phyloP scores from a whole-genome alignment of 164 flowering plant species.

The Magnolia kwangsiensis region DNA sequence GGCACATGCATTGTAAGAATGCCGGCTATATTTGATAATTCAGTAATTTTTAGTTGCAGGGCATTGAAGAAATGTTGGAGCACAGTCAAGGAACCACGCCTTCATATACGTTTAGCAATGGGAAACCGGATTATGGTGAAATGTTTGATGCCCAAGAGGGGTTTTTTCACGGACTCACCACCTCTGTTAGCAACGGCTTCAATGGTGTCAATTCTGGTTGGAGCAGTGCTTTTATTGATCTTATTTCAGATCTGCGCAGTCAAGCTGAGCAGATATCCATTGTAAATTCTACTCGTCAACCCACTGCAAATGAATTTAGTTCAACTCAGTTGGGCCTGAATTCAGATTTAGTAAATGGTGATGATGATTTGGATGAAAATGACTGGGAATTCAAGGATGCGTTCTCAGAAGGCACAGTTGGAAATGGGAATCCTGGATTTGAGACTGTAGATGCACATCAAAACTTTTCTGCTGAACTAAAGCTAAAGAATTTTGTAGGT shows the following conservation, averaged over 20 bases:
- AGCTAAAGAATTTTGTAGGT: slow-evolving; percentile 33
- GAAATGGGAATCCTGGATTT: slow-evolving; percentile 20
- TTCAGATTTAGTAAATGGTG: slow-evolving; percentile 22
- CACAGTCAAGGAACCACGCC: slow-evolving; percentile 35
- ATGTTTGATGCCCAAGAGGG: slow-evolving; percentile 21
- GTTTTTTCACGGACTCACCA: slow-evolving; percentile 19
- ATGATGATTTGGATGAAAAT: slow-evolving; percentile 43
- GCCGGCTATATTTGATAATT: neutral
- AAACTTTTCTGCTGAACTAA: slow-evolving; percentile 16
- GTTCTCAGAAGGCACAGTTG: slow-evolving; percentile 16
- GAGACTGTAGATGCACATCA: slow-evolving; percentile 14
- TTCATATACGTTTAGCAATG: slow-evolving; percentile 44
- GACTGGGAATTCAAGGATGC: slow-evolving; percentile 75
- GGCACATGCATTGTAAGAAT: neutral
- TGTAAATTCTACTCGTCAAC: slow-evolving; percentile 12
- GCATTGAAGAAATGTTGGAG: neutral
- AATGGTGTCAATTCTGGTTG: slow-evolving; percentile 19
- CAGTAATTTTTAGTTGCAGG: slow-evolving; percentile 3
- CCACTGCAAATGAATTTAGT: slow-evolving; percentile 24
- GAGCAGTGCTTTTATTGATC: slow-evolving; percentile 32
- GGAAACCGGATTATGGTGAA: slow-evolving; percentile 32
- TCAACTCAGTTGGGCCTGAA: slow-evolving; percentile 7
- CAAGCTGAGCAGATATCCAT: slow-evolving; percentile 27
- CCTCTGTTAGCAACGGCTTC: slow-evolving; percentile 16
- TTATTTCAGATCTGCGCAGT: slow-evolving; percentile 35